Base-by-base conservation (phyloP, 768 basidiomycete genomes). In the Lentinula guzmanii region DNA sequence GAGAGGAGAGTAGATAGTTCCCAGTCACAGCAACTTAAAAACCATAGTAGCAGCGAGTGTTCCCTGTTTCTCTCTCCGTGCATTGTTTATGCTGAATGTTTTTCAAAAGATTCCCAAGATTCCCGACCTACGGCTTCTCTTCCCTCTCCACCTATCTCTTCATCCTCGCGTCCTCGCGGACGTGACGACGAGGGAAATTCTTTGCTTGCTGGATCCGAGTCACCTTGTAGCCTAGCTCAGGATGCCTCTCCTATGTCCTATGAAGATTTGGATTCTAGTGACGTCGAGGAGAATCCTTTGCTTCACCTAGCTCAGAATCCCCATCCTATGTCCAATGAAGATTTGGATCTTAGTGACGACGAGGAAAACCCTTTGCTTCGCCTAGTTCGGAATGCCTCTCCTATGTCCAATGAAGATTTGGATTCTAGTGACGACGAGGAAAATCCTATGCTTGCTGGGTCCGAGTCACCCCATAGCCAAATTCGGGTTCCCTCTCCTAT, bases 131-230 rank as follows among this genome's bases (percentile, higher is more conserved):
- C n/a, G n/a, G 58, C 45, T 21, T 59, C 58, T 46, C 48, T 59
- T 21, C 58, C 58, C 21, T 59, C 58, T 46, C 58, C 58, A 6
- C 58, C 58, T 33, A 33, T 39, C 28, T 48, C 58, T 46, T 42
- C 33, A 34, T 46, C 58, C 6, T 50, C 58, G 11, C 58, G 33
- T 33, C 48, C n/a, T 50, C 45, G 33, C 0, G 16, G 18, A 21
- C 2, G n/a, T 16, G 58, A 35, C 31, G 45, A 59, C 13, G 58
- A 59, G 15, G 33, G 35, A 18, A 15, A 48, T 18, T 50, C 42
- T 33, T 13, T 33, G n/a, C 46, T 48, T 18, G 34, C 43, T 34
- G 43, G 48, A 31, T 59, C 58, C 33, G 31, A 35, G 10, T 46
- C 45, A 13, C 28, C 28, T 28, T 28, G 28, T 28, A 4, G 28